A percentile compares a stretch with the other conserved stretches of the same genome.
phyloP scores from a whole-genome alignment of 1,284 basidiomycete species.

The Vanrija sp. region DNA sequence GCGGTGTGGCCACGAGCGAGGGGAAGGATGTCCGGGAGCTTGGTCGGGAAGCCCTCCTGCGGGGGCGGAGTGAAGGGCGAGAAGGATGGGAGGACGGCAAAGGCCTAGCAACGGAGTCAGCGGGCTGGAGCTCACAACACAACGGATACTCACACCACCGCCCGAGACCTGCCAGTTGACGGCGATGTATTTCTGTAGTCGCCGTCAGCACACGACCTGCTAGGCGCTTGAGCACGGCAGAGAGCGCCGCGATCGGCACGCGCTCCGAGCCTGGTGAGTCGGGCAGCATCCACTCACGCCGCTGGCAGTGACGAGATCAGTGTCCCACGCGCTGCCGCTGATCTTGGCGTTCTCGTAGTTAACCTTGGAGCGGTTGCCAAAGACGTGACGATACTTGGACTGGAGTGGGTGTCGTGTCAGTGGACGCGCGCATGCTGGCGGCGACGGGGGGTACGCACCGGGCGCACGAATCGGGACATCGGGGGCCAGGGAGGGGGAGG shows the following conservation, averaged over 20 bases:
- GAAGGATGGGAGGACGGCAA: slow-evolving; percentile 81
- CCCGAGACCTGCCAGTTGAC: slow-evolving; percentile 95
- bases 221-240: background rate
- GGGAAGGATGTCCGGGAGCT: slow-evolving; percentile 88
- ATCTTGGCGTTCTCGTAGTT: slow-evolving; percentile 87
- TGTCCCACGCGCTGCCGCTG: slow-evolving; percentile 90
- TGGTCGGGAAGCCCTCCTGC: slow-evolving; percentile 61
- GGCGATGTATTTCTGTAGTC: slow-evolving; percentile 37
- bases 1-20: slow-evolving; percentile 71
- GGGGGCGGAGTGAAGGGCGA: slow-evolving; percentile 60
- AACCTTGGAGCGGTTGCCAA: slow-evolving; percentile 77
- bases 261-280: background rate
- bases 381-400: slow-evolving; percentile 75
- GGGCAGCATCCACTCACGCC: slow-evolving; percentile 54
- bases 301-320: slow-evolving; percentile 86
- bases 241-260: background rate
- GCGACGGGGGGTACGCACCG: slow-evolving; percentile 28
- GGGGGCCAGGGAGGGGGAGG: background rate
- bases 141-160: slow-evolving; percentile 59
- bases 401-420: slow-evolving; percentile 17
- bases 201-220: background rate
- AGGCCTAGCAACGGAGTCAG: slow-evolving; percentile 55
- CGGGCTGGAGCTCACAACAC: background rate
- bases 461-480: slow-evolving; percentile 60
- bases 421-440: background rate